A percentile compares a stretch with the other conserved stretches of the same genome.
Evolutionary conservation across 2,329 filamentous ascomycete genomes (phyloP).

Genomic region (Helicocarpus griseus): DNA sequence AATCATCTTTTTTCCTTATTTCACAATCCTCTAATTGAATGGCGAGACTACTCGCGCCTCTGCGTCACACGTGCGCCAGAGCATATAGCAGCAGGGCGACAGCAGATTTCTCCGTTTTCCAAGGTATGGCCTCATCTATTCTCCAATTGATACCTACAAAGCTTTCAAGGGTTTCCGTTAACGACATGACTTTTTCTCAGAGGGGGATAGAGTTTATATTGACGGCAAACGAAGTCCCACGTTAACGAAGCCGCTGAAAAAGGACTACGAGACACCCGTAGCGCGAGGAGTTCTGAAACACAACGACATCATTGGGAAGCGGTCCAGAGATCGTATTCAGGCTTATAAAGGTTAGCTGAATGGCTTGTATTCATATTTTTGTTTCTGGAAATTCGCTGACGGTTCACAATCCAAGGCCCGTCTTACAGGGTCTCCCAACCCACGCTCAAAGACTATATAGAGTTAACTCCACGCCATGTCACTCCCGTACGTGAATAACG

Average conservation of each 20-base stretch:
- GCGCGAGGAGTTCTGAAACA: conserved; percentile 31
- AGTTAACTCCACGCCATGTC: conserved; percentile 57
- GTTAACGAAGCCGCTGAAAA: conserved; percentile 34
- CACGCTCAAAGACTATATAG: conserved; percentile 63
- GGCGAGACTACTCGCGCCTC: conserved; percentile 7
- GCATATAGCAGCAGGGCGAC: conserved; percentile 16
- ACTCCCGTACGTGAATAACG: conserved; percentile 51
- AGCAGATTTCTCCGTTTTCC: conserved; percentile 29
- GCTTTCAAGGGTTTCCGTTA: too few species aligned
- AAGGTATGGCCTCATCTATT: conserved; percentile 22
- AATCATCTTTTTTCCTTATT: neutral
- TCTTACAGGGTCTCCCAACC: conserved; percentile 53
- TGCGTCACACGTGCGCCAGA: conserved; percentile 7
- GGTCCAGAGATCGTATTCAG: conserved; percentile 48
- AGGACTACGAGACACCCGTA: conserved; percentile 26
- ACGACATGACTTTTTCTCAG: conserved; percentile 18
- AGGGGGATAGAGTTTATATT: conserved; percentile 36
- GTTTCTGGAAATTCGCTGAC: neutral
- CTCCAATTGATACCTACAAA: too few species aligned
- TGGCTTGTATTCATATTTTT: neutral
- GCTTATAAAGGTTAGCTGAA: conserved; percentile 41
- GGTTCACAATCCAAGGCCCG: conserved; percentile 23
- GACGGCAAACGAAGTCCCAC: conserved; percentile 28
- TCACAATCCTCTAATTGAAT: conserved; percentile 6
- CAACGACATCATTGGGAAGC: conserved; percentile 54